phyloP scores from a whole-genome alignment of 192 early-diverging fungal genomes.

The Backusella psychrophila region DNA sequence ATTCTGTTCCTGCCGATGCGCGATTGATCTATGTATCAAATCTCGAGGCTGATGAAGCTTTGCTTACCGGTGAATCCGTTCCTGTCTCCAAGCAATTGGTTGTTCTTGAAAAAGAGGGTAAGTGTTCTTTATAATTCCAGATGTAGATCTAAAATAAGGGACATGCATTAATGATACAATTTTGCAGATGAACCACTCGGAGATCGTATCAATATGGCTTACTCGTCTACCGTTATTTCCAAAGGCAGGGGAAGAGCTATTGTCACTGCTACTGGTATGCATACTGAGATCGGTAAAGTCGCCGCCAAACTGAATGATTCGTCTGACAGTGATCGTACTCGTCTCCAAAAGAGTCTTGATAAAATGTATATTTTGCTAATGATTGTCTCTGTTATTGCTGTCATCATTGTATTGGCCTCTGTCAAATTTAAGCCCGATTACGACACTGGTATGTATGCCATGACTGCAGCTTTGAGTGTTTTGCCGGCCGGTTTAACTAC shows the following conservation, averaged over 20 bases:
- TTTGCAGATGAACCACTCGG: conserved; percentile 68
- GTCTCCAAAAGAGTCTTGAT: conserved; percentile 64
- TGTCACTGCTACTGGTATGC: conserved; percentile 80
- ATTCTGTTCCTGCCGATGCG: conserved; percentile 87
- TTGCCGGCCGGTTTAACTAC: conserved; percentile 93
- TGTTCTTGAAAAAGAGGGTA: conserved; percentile 13
- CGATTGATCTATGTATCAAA: conserved; percentile 84
- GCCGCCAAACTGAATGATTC: conserved; percentile 72
- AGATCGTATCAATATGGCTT: conserved; percentile 91
- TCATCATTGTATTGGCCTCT: conserved; percentile 82
- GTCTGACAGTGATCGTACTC: conserved; percentile 50
- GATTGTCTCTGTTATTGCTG: conserved; percentile 58
- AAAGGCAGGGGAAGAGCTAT: conserved; percentile 90
- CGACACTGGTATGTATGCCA: conserved; percentile 71
- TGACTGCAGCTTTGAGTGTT: conserved; percentile 83
- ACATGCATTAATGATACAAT: neutral
- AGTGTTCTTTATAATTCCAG: neutral
- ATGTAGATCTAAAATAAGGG: neutral
- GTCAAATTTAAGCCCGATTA: conserved; percentile 60
- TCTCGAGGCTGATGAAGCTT: conserved; percentile 87
- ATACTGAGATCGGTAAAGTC: conserved; percentile 90
- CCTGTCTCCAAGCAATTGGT: conserved; percentile 66
- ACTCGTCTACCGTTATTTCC: conserved; percentile 85
- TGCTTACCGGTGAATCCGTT: conserved; percentile 90
- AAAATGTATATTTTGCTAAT: conserved; percentile 78